These are phyloP conservation scores for Moringa oleifera DNA, from an alignment of 345 rosid genomes.

Conservation along the genomic window DNA sequence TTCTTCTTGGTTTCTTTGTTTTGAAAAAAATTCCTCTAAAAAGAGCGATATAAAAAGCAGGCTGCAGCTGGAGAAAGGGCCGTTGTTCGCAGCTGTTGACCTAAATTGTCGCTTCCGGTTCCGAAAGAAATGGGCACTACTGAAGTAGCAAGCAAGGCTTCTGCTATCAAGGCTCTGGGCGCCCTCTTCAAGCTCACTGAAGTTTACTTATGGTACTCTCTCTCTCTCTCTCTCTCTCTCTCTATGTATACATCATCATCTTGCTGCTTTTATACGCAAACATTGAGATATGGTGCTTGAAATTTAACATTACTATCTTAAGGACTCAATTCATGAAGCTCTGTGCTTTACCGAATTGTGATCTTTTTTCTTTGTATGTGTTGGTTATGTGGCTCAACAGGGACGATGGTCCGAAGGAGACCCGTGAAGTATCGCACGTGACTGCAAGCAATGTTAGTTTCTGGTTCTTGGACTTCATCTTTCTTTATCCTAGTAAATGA, in stretches of 20 bases:
- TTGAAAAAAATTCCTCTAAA: too few relatives aligned
- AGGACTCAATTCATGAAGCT: not conserved
- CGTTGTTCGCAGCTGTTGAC: not conserved
- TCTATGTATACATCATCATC: not conserved
- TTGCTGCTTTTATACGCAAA: not conserved
- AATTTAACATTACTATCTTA: not conserved
- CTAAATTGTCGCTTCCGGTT: too few relatives aligned
- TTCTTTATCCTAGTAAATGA: not conserved
- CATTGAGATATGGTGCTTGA: not conserved
- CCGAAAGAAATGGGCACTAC: constrained; percentile 7
- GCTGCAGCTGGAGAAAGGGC: not conserved
- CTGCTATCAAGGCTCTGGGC: constrained; percentile 60
- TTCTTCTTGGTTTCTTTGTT: not conserved
- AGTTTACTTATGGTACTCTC: constrained; percentile 52
- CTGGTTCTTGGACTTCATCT: not conserved
- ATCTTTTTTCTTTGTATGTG: not conserved
- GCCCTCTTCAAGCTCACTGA: constrained; percentile 70
- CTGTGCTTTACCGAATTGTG: not conserved
- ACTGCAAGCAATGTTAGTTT: constrained; percentile 31
- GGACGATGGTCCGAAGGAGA: constrained; percentile 49
- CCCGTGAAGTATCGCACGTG: constrained; percentile 20
- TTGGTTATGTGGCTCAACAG: constrained; percentile 26
- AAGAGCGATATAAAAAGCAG: not conserved
- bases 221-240: too few relatives aligned
- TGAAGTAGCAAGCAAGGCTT: constrained; percentile 25